These are phyloP conservation scores for Panicum hallii DNA, from an alignment of 202 grass and related monocot genomes.

Conservation along the genomic window DNA sequence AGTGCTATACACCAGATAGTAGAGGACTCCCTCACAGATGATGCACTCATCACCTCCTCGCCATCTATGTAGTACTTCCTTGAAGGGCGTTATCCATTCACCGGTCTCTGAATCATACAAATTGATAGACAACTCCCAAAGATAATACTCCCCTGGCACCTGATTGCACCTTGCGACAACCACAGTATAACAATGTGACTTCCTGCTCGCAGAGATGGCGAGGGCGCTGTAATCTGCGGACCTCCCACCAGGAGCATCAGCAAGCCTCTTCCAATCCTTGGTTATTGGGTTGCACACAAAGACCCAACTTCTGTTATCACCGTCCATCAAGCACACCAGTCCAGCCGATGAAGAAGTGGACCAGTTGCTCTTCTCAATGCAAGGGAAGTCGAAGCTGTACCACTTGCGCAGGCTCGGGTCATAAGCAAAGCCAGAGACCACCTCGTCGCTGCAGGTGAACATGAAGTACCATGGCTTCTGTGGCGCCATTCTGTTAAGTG, in stretches of 20 bases:
- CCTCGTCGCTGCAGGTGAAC: conserved; percentile 71
- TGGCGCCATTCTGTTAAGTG: conserved; percentile 51
- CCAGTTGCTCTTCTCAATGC: conserved; percentile 79
- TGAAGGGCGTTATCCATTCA: conserved; percentile 48
- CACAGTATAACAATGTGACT: conserved; percentile 45
- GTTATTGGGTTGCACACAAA: conserved; percentile 85
- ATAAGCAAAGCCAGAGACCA: conserved; percentile 61
- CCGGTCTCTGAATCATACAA: conserved; percentile 46
- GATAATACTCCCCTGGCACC: conserved; percentile 43
- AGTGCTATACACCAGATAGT: conserved; percentile 61
- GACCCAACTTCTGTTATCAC: conserved; percentile 60
- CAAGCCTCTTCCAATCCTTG: conserved; percentile 60
- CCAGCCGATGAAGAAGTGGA: conserved; percentile 64
- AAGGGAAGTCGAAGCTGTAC: conserved; percentile 80
- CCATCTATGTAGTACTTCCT: conserved; percentile 48
- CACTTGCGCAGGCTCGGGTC: conserved; percentile 67
- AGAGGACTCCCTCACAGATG: conserved; percentile 64
- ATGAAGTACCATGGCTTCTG: conserved; percentile 96
- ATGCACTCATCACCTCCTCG: conserved; percentile 60
- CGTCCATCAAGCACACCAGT: conserved; percentile 77
- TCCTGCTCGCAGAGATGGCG: conserved; percentile 47
- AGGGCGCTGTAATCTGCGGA: conserved; percentile 71
- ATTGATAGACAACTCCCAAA: conserved; percentile 54
- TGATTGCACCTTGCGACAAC: conserved; percentile 54
- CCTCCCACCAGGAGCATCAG: conserved; percentile 47